Evolutionary conservation across 2,329 filamentous ascomycete species (phyloP), one percentile per base, ranked within the genome.

Genomic region (Monilinia laxa): DNA sequence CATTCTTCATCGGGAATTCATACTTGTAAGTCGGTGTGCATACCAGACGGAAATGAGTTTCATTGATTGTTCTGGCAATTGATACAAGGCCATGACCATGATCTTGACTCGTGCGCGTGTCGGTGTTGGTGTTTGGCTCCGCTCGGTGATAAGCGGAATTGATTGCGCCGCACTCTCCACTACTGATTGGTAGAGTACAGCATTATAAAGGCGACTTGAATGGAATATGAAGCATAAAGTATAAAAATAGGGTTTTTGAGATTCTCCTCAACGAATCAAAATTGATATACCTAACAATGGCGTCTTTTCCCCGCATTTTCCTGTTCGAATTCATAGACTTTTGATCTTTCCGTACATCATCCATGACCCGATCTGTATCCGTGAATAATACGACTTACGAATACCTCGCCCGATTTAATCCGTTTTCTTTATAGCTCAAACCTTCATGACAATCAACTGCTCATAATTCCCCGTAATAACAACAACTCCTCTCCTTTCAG

Each of bases 121-220:
- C 45, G 42, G 10, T 58, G 28, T 35, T 35, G 31, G 7, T 35
- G 31, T 35, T 35, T 35, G 31, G 31, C 31, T 59, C 2, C 11
- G 12, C 23, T 47, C 56, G 40, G 55, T 18, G 55, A 20, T 28
- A 12, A 12, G n/a, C 55, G 55, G 55, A 58, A 58, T 58, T 59
- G 40, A 31, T 59, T 47, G 23, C 40, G 56, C 40, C 11, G 47
- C 25, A 9, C 28, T n/a, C 20, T 28, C 6, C 40, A 47, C 56
- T 59, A 59, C 42, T 35, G 7, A 18, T 16, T 47, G 20, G 40
- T 47, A 18, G 3, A 35, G 31, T 4, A 35, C 5, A 35, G 31
- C 7, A 35, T 35, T 35, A 4, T 35, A 35, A 35, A 35, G 31
- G 7, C 31, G 7, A 35, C 31, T 35, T 35, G 31, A 35, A 35